A percentile compares a stretch with the other conserved stretches of the same genome.
phyloP scores from a whole-genome alignment of 73 alveolate genomes.

The Blepharisma stoltei region DNA sequence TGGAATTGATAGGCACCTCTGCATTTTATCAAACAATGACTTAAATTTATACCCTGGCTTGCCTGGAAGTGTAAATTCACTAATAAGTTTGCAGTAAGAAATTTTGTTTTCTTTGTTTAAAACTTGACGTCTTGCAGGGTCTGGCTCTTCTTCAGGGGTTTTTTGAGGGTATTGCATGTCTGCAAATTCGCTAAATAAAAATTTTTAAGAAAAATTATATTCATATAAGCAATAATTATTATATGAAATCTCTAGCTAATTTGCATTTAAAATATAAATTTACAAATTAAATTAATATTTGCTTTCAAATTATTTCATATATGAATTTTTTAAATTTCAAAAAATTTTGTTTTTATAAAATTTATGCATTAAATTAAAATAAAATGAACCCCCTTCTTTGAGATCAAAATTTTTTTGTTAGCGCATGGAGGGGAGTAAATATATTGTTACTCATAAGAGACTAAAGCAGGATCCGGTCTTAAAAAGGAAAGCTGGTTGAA shows the following conservation, averaged over 20 bases:
- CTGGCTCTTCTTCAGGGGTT: slow-evolving; percentile 39
- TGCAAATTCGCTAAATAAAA: slow-evolving; percentile 40
- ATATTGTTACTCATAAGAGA: background rate
- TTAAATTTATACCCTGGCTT: slow-evolving; percentile 69
- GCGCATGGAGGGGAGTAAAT: no score
- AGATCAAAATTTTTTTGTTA: no score
- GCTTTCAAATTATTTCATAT: no score
- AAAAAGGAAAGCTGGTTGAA: slow-evolving; percentile 19
- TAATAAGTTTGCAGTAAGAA: background rate
- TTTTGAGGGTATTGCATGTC: slow-evolving; percentile 41
- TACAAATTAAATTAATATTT: no score
- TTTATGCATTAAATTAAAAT: no score
- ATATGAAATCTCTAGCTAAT: no score
- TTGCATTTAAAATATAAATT: no score
- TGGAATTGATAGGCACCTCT: slow-evolving; percentile 48
- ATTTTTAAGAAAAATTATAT: no score
- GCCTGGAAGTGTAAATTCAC: slow-evolving; percentile 58
- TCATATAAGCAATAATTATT: no score
- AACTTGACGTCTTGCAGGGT: slow-evolving; percentile 36
- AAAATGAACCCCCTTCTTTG: no score
- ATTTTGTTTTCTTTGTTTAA: slow-evolving; percentile 40
- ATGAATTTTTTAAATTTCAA: no score
- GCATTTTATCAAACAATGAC: slow-evolving; percentile 53
- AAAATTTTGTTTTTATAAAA: no score
- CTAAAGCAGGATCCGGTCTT: slow-evolving; percentile 27